Evolutionary conservation across 192 early-diverging fungal species (phyloP).

Genomic region (Coemansia sp.): DNA sequence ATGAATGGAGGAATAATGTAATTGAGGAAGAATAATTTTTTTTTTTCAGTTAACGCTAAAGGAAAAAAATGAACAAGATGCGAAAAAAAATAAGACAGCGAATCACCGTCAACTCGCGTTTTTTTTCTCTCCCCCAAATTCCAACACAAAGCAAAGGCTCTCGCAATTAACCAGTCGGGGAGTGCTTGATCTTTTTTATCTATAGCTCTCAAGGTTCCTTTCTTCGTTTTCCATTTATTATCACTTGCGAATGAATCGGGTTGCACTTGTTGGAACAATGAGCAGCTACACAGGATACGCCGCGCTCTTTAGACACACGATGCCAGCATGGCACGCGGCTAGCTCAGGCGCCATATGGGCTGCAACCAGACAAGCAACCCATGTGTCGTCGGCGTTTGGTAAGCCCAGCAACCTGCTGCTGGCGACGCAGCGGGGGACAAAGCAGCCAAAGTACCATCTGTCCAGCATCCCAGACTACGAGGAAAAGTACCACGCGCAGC

Average conservation of each 20-base stretch:
- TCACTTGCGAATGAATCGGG: no score
- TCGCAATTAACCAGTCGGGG: no score
- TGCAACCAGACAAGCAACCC: not conserved
- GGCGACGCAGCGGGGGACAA: slow-evolving; percentile 3
- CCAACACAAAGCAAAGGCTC: no score
- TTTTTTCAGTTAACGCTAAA: not conserved
- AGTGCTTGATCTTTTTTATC: no score
- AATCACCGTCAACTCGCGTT: slow-evolving; percentile 7
- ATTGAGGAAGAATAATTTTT: not conserved
- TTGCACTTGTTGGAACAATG: not conserved
- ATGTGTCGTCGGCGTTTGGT: slow-evolving; percentile 9
- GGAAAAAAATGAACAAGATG: not conserved
- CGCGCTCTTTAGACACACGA: not conserved
- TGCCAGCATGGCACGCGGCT: not conserved
- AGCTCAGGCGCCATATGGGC: not conserved
- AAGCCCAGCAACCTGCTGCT: slow-evolving; percentile 26
- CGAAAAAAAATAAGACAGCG: not conserved
- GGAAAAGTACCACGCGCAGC: slow-evolving; percentile 67
- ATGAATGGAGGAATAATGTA: not conserved
- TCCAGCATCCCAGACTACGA: slow-evolving; percentile 58
- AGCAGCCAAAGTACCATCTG: slow-evolving; percentile 21
- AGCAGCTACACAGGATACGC: not conserved
- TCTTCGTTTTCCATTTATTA: no score
- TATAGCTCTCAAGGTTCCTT: no score
- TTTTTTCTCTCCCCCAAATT: not conserved